These are phyloP conservation scores for Vanrija sp. DNA, from an alignment of 1,284 basidiomycete species.

Conservation along the genomic window DNA sequence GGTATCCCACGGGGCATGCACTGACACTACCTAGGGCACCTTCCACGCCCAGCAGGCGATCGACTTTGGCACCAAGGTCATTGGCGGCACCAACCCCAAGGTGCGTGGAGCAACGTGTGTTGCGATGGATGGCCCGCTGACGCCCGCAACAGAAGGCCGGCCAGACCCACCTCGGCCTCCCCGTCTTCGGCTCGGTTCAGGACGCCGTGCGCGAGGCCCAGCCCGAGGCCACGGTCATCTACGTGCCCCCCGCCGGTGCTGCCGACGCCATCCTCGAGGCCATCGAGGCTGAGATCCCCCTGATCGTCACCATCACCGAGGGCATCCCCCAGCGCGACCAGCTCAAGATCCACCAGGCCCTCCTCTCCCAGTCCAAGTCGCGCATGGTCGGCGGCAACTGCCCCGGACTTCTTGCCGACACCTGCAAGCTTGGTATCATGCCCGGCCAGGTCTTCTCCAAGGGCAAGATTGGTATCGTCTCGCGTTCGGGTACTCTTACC, in stretches of 20 bases:
- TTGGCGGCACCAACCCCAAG: conserved; percentile 95
- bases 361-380: conserved; percentile 90
- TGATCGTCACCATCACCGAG: conserved; percentile 96
- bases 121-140: conserved; percentile 1
- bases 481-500: conserved; percentile 77
- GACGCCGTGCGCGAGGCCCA: conserved; percentile 81
- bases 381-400: conserved; percentile 91
- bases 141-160: conserved; percentile 70
- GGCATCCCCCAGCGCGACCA: conserved; percentile 96
- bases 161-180: conserved; percentile 88
- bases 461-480: conserved; percentile 93
- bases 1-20: background rate
- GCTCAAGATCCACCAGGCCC: conserved; percentile 87
- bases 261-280: conserved; percentile 96
- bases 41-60: conserved; percentile 96
- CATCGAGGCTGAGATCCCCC: conserved; percentile 91
- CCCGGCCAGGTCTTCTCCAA: conserved; percentile 96
- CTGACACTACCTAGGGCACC: conserved; percentile 64
- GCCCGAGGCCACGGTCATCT: conserved; percentile 90
- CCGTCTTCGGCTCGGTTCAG: conserved; percentile 86
- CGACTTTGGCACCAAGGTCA: conserved; percentile 86
- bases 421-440: conserved; percentile 99
- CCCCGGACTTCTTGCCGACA: conserved; percentile 93
- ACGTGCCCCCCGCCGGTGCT: conserved; percentile 87
- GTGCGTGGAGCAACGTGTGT: conserved; percentile 20